Base-by-base conservation (phyloP, 345 rosid species). In the Turritis glabra region DNA sequence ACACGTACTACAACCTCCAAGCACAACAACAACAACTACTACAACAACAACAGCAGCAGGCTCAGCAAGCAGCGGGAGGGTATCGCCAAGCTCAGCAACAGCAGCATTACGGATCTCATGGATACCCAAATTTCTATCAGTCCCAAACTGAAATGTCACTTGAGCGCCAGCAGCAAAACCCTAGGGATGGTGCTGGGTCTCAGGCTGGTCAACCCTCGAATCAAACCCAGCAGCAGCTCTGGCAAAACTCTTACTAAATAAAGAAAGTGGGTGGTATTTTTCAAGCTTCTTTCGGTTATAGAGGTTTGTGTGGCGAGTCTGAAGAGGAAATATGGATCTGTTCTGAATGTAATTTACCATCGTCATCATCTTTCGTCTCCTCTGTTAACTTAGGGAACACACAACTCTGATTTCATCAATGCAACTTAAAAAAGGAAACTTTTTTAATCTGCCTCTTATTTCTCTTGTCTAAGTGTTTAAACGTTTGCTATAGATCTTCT, bases 151-250 rank as follows among this genome's bases (percentile, higher is more conserved):
- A 93, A 63, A 84, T 88, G 60, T 85, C 98, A 0, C 55, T 84
- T 52, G 99, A 95, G 19, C 97, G 88, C 10, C 99, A 90, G 85
- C 99, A 88, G 82, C 98, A 92, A 73, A 89, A 83, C 86, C 77
- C 87, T n/a, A 82, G 97, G 81, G 97, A 95, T 9, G 86, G 83
- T 13, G 74, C 86, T 56, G 82, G 86, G 1, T 78, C 86, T 21
- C 97, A 95, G 80, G 79, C 7, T 68, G 88, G 85, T 55, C 99
- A 92, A 81, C 85, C 87, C 15, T 82, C 93, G 19, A 95, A 90
- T 81, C 99, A 89, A 88, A 80, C 84, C 56, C 96, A 87, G 76
- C 99, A 87, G 76, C 99, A 90, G 84, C 61, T 95, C 18, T 95
- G 97, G 99, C 97, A 86, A 82, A 92, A 92, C 87, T 83, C 83